Conservation (phyloP, 768 basidiomycete species). For the Rhizopogon vinicolor region DNA sequence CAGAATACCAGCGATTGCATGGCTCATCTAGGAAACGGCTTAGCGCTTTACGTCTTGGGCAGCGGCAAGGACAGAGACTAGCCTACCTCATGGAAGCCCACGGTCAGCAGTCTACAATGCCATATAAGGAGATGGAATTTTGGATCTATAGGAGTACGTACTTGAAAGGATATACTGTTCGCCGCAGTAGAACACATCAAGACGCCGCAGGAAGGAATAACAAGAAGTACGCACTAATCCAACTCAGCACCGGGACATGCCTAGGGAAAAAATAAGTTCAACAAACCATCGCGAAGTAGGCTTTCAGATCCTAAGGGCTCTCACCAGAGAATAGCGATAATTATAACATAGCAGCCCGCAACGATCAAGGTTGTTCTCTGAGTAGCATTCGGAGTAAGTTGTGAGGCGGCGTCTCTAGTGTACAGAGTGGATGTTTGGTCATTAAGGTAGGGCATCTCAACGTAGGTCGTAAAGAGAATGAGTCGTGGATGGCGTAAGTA, state of each 20-base stretch:
- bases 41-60: background rate
- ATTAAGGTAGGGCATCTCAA: constrained; percentile 24
- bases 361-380: constrained; percentile 77
- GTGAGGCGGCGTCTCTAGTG: constrained; percentile 20
- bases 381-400: constrained; percentile 63
- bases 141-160: constrained; percentile 34
- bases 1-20: constrained; percentile 73
- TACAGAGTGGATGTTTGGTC: constrained; percentile 12
- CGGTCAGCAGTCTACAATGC: constrained; percentile 62
- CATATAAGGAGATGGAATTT: background rate
- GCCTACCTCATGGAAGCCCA: constrained; percentile 82
- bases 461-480: constrained; percentile 15
- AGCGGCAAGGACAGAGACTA: constrained; percentile 3
- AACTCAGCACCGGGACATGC: constrained; percentile 73
- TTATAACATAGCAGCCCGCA: constrained; percentile 68
- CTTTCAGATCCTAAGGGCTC: constrained; percentile 12
- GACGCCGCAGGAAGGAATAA: background rate
- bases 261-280: constrained; percentile 29
- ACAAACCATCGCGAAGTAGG: background rate
- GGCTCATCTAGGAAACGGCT: constrained; percentile 62
- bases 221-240: constrained; percentile 55
- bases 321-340: constrained; percentile 78
- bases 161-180: constrained; percentile 88
- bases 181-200: constrained; percentile 5
- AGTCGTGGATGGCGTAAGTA: background rate